Percentiles rank a stretch among this genome's conserved stretches.
phyloP scores from a whole-genome alignment of 2,329 filamentous ascomycete species.

The Penicillium sp. region DNA sequence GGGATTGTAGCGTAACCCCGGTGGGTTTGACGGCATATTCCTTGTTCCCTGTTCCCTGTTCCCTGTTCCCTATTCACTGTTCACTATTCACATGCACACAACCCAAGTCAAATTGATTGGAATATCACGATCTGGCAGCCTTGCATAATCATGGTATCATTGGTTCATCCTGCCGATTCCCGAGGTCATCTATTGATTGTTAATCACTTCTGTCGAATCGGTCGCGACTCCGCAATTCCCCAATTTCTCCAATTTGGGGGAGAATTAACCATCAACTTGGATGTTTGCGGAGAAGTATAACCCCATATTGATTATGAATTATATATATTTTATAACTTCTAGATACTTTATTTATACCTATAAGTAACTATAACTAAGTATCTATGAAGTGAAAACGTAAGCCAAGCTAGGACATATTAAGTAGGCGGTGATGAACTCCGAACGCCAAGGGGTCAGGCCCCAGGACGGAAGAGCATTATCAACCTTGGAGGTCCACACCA shows the following conservation, averaged over 20 bases:
- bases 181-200: neutral
- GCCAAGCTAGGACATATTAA: too few species aligned
- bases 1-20: slow-evolving; percentile 1
- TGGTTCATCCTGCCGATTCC: neutral
- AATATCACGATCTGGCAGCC: neutral
- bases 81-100: neutral
- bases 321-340: too few species aligned
- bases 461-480: too few species aligned
- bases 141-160: neutral
- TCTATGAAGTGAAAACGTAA: too few species aligned
- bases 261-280: neutral
- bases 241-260: neutral
- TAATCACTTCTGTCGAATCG: neutral
- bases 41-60: neutral
- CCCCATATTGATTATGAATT: neutral
- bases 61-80: neutral
- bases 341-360: too few species aligned
- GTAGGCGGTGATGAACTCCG: too few species aligned
- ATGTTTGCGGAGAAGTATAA: neutral
- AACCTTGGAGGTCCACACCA: too few species aligned
- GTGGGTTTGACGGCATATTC: too few species aligned
- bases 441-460: too few species aligned
- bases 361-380: too few species aligned
- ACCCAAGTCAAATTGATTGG: neutral
- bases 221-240: neutral